Evolutionary conservation across 208 protist genomes (phyloP), one percentile per base, ranked within the genome.

Genomic region (Hexamita inflata): DNA sequence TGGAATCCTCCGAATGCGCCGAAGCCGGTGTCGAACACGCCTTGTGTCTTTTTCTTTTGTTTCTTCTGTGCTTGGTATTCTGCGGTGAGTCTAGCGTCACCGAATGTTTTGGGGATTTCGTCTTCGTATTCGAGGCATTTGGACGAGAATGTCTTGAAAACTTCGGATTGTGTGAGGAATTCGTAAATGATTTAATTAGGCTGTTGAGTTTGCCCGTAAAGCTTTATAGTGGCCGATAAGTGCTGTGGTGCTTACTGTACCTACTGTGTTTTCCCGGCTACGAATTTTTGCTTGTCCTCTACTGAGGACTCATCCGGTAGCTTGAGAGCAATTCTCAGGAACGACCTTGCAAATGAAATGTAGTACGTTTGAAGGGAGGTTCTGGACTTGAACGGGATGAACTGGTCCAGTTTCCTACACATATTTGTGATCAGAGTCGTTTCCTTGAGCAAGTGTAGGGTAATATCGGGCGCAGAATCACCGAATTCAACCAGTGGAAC

Each of bases 201-300:
- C 11, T n/a, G n/a, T n/a, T n/a, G n/a, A n/a, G n/a, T n/a, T n/a
- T n/a, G n/a, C n/a, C n/a, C n/a, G n/a, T n/a, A n/a, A n/a, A n/a
- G n/a, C n/a, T n/a, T n/a, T n/a, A n/a, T n/a, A n/a, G n/a, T n/a
- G n/a, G n/a, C n/a, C n/a, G n/a, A n/a, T n/a, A n/a, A n/a, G n/a
- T n/a, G n/a, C n/a, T n/a, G n/a, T n/a, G n/a, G n/a, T n/a, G n/a
- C n/a, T n/a, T n/a, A n/a, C n/a, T 42, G 64, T 7, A 45, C n/a
- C n/a, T 15, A 29, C 9, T 9, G 9, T 2, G 32, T 4, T 9
- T 70, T 70, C 11, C 15, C n/a, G 4, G 9, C 9, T 11, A 70
- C 64, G 64, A 49, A 70, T 45, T 49, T 40, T 11, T 38, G 64
- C 64, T 70, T 70, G 11, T 70, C 64, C n/a, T 70, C 64, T 15